Evolutionary conservation across 768 basidiomycete genomes (phyloP), one percentile per base, ranked within the genome.

Genomic region (Cystofilobasidium bisporidii): DNA sequence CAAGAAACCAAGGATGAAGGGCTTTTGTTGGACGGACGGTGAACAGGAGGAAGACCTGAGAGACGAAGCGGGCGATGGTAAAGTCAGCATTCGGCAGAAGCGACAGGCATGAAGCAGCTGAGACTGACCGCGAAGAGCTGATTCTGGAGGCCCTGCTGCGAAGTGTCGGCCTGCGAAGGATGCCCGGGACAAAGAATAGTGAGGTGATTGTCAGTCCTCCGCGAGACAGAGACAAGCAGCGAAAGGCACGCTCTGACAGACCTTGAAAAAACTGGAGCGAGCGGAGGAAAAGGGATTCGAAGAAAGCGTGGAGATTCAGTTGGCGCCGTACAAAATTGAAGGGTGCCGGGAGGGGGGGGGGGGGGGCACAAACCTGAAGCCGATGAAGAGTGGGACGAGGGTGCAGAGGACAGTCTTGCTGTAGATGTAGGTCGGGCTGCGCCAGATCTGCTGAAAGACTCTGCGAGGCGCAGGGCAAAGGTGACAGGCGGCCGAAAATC

Each of bases 321-420:
- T n/a, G n/a, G n/a, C n/a, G n/a, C n/a, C n/a, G n/a, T n/a, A n/a
- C n/a, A n/a, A n/a, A n/a, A 40, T 58, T 66, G 55, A 40, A 66
- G 47, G n/a, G n/a, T n/a, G n/a, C n/a, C n/a, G n/a, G n/a, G n/a
- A n/a, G n/a, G n/a, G n/a, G n/a, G n/a, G n/a, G n/a, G n/a, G n/a
- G n/a, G n/a, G n/a, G n/a, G n/a, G n/a, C n/a, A n/a, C n/a, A n/a
- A 66, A 66, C 17, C 45, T 26, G 38, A 66, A 66, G 3, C 65
- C 65, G 65, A 58, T 56, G 28, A 56, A 56, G 53, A 59, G 57
- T 0, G 38, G 57, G 15, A 43, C 43, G 0, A 56, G 43, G 11
- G 40, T 24, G 38, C 47, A 45, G 4, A 66, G 45, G 6, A 24
- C 26, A 3, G 58, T 10, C 30, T 66, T 66, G 20, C 18, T n/a